These are phyloP conservation scores for Gynochthodes officinalis DNA, from an alignment of 257 asterid genomes.

Conservation along the genomic window DNA sequence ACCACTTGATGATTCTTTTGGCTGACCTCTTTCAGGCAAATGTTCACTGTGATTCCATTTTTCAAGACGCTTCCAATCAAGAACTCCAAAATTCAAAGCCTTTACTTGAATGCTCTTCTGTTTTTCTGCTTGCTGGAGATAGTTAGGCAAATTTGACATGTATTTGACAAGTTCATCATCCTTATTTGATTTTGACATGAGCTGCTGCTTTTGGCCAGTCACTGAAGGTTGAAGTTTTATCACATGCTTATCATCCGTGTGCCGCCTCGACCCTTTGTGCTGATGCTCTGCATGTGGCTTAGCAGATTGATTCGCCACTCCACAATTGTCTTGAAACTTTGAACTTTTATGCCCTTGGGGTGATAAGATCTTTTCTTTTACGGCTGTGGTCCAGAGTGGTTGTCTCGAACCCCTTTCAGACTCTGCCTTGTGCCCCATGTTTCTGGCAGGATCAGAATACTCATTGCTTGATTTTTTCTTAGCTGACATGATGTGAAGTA, in stretches of 20 bases:
- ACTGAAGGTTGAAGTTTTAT: constrained; percentile 31
- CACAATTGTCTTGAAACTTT: constrained; percentile 28
- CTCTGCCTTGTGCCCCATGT: constrained; percentile 36
- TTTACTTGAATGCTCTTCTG: constrained; percentile 61
- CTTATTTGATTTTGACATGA: constrained; percentile 25
- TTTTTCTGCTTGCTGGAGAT: constrained; percentile 66
- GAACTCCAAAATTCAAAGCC: constrained; percentile 93
- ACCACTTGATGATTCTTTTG: constrained; percentile 39
- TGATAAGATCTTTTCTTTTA: constrained; percentile 28
- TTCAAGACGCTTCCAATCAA: constrained; percentile 84
- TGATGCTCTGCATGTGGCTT: constrained; percentile 34
- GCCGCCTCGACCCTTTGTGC: constrained; percentile 27
- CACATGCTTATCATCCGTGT: constrained; percentile 26
- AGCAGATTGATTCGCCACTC: constrained; percentile 37
- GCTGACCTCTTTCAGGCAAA: constrained; percentile 48
- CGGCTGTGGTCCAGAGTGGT: constrained; percentile 20
- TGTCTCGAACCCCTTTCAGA: constrained; percentile 28
- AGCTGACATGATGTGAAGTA: constrained; percentile 29
- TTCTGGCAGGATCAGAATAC: constrained; percentile 29
- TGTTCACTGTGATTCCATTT: constrained; percentile 81
- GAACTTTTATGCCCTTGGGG: constrained; percentile 25
- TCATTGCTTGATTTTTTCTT: constrained; percentile 29
- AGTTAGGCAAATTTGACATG: constrained; percentile 88
- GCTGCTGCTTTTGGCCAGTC: constrained; percentile 29
- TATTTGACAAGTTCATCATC: constrained; percentile 82